Evolutionary conservation across 1,284 basidiomycete species (phyloP).

Genomic region (Apiotrichum domesticum): DNA sequence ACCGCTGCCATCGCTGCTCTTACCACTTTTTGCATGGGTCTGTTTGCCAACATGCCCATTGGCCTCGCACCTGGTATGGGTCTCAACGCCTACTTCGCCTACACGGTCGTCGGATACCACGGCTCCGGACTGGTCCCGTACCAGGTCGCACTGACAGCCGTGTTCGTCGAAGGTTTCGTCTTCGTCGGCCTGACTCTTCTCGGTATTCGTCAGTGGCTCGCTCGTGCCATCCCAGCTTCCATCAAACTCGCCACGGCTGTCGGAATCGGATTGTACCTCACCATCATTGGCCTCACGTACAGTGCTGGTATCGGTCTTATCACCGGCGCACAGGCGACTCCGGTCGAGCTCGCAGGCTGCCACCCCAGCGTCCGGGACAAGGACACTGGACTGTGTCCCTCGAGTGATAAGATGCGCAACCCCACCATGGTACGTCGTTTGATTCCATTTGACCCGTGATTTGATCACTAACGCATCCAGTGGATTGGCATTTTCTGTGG

Average conservation of each 20-base stretch:
- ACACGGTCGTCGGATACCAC: conserved; percentile 78
- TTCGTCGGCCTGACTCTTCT: conserved; percentile 76
- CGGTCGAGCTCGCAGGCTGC: conserved; percentile 78
- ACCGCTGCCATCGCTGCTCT: conserved; percentile 74
- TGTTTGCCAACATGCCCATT: conserved; percentile 76
- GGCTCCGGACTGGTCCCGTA: conserved; percentile 65
- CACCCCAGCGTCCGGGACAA: conserved; percentile 37
- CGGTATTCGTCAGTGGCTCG: conserved; percentile 84
- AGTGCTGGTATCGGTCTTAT: conserved; percentile 70
- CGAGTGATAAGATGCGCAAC: conserved; percentile 51
- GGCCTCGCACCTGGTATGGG: conserved; percentile 65
- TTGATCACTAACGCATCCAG: conserved; percentile 48
- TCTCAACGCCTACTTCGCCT: conserved; percentile 84
- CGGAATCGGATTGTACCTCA: conserved; percentile 72
- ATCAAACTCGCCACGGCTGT: conserved; percentile 76
- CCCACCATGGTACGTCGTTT: conserved; percentile 10
- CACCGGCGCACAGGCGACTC: conserved; percentile 64
- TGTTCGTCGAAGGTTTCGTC: conserved; percentile 82
- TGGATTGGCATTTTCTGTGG: conserved; percentile 87
- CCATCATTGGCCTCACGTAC: conserved; percentile 49
- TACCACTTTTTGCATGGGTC: conserved; percentile 72
- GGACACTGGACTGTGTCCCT: conserved; percentile 55
- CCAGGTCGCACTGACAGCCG: conserved; percentile 74
- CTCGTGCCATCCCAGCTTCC: conserved; percentile 78
- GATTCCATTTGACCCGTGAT: neutral